Conservation (phyloP, 495 filamentous ascomycete species). For the Cercophora scortea region DNA sequence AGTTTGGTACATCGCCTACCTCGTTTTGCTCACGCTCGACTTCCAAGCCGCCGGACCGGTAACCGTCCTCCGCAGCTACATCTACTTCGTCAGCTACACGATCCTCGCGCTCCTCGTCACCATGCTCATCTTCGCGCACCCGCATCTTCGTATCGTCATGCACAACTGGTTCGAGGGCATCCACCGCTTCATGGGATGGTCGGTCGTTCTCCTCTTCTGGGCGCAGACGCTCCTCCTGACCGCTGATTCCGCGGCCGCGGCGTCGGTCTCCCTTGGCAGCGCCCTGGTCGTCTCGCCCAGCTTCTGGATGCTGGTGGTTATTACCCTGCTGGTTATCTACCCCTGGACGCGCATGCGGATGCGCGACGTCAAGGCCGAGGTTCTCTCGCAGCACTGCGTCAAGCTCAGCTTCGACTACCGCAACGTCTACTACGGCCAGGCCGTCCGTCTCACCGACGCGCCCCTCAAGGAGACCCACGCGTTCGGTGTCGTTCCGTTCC, state of each 20-base stretch:
- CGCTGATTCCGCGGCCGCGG: slow-evolving; percentile 10
- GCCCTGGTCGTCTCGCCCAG: slow-evolving; percentile 47
- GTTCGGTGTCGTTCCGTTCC: slow-evolving; percentile 66
- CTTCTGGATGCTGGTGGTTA: slow-evolving; percentile 61
- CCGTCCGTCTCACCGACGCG: slow-evolving; percentile 45
- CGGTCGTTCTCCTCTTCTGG: slow-evolving; percentile 54
- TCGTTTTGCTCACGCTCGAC: slow-evolving; percentile 27
- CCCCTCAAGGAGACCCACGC: slow-evolving; percentile 73
- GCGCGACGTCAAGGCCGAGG: slow-evolving; percentile 51
- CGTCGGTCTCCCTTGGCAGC: slow-evolving; percentile 10
- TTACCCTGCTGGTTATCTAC: slow-evolving; percentile 52
- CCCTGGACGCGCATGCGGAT: slow-evolving; percentile 63
- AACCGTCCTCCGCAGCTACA: slow-evolving; percentile 39
- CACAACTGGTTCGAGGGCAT: slow-evolving; percentile 62
- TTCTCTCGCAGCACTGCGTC: slow-evolving; percentile 61
- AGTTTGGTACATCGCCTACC: slow-evolving; percentile 57
- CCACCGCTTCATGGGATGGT: slow-evolving; percentile 63
- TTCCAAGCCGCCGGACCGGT: slow-evolving; percentile 35
- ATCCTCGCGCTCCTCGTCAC: slow-evolving; percentile 33
- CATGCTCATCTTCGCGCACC: slow-evolving; percentile 41
- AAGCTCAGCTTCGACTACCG: slow-evolving; percentile 62
- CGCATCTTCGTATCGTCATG: slow-evolving; percentile 40
- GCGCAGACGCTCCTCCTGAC: slow-evolving; percentile 27
- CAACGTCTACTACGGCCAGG: slow-evolving; percentile 47
- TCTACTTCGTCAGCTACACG: slow-evolving; percentile 35